These are phyloP conservation scores for Gypsophila paniculata DNA, from an alignment of 179 eudicot genomes.

Conservation along the genomic window DNA sequence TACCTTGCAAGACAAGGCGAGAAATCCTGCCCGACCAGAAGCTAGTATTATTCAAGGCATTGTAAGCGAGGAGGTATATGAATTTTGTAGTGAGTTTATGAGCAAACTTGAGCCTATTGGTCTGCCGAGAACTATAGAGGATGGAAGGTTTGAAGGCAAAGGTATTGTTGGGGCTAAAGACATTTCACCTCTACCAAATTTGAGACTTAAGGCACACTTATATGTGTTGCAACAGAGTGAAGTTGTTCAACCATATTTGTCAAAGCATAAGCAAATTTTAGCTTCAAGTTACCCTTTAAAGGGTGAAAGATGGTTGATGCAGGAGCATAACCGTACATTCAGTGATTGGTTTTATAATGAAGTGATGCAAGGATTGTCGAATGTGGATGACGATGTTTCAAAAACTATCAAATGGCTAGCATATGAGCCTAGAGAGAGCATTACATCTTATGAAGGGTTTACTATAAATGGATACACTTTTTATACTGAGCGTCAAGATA, in stretches of 20 bases:
- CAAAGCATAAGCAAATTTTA: background rate
- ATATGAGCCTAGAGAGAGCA: no score
- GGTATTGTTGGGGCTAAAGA: no score
- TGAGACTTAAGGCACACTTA: background rate
- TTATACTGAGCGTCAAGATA: no score
- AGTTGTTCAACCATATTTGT: background rate
- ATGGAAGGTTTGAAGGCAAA: background rate
- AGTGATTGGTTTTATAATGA: no score
- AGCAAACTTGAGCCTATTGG: background rate
- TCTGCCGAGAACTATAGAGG: background rate
- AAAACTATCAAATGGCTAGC: no score
- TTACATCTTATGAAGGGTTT: no score
- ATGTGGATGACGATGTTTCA: no score
- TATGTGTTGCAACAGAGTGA: background rate
- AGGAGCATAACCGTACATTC: no score
- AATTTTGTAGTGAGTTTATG: slow-evolving; percentile 2
- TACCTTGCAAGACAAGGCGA: background rate
- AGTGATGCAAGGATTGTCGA: no score
- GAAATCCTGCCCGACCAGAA: background rate
- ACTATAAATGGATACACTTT: no score
- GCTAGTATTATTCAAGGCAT: slow-evolving; percentile 8
- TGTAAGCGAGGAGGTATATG: background rate
- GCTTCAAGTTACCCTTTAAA: no score
- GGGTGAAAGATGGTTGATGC: no score
- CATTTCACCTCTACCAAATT: background rate